Evolutionary conservation across 2,329 filamentous ascomycete genomes (phyloP).

Genomic region (Fragosphaeria purpurea): DNA sequence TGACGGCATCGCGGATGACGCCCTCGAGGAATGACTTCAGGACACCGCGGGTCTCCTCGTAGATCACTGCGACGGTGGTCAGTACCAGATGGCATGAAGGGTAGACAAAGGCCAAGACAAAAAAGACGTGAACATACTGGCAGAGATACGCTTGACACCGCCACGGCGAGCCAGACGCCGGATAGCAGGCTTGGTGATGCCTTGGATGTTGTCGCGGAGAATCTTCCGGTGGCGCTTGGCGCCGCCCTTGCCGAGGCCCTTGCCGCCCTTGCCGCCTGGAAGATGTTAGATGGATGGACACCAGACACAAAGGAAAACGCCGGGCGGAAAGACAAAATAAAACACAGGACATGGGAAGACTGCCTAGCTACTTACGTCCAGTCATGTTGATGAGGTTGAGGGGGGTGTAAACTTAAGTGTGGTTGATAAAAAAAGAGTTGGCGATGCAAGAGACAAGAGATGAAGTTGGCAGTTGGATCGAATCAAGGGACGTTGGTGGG

Average conservation of each 20-base stretch:
- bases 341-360: conserved; percentile 21
- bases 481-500: not conserved
- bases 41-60: conserved; percentile 68
- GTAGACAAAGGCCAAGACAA: not conserved
- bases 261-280: conserved; percentile 85
- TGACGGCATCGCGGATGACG: conserved; percentile 68
- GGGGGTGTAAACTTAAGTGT: conserved; percentile 9
- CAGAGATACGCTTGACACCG: conserved; percentile 99
- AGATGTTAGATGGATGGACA: conserved; percentile 25
- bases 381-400: conserved; percentile 12
- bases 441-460: conserved; percentile 7
- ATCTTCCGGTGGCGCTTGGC: conserved; percentile 99
- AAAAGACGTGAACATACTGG: conserved; percentile 50
- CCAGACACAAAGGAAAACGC: conserved; percentile 19
- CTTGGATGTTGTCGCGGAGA: conserved; percentile 98
- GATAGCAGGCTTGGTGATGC: conserved; percentile 97
- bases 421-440: not conserved
- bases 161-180: conserved; percentile 97
- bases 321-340: conserved; percentile 2
- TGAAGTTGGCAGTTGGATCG: too few relatives aligned
- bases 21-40: conserved; percentile 70
- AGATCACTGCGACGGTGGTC: conserved; percentile 47
- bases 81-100: not conserved
- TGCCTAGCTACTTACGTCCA: conserved; percentile 17
- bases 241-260: conserved; percentile 95